Percentiles rank a stretch among this genome's conserved stretches.
These are phyloP conservation scores for Tylopilus vinaceipallidus DNA, from an alignment of 768 basidiomycete genomes.

Conservation along the genomic window DNA sequence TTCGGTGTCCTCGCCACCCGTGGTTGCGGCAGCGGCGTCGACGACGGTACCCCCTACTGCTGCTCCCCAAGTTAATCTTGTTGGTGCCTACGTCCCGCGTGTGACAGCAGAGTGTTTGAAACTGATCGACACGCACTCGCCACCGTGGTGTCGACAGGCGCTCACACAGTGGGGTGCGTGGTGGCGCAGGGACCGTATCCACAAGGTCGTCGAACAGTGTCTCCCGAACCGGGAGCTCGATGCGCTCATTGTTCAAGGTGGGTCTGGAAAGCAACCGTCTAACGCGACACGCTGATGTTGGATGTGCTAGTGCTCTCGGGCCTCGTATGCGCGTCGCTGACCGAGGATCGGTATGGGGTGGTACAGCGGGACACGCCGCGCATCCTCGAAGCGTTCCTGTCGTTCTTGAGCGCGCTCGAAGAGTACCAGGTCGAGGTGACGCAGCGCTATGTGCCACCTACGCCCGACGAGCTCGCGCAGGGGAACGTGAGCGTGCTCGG, in stretches of 20 bases:
- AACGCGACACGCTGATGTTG: too few relatives aligned
- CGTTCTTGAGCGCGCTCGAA: constrained; percentile 66
- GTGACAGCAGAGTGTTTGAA: constrained; percentile 5
- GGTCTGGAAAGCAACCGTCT: neutral
- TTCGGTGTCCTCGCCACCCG: constrained; percentile 29
- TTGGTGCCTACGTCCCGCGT: neutral
- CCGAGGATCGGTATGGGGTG: constrained; percentile 78
- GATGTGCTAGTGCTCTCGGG: constrained; percentile 51
- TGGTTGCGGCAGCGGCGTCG: constrained; percentile 15
- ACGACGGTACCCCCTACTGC: neutral
- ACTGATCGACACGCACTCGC: constrained; percentile 27
- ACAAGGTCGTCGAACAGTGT: constrained; percentile 50
- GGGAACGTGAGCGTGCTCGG: constrained; percentile 34
- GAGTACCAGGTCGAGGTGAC: constrained; percentile 56
- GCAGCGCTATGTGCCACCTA: constrained; percentile 37
- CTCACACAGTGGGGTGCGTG: constrained; percentile 36
- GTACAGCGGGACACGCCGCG: constrained; percentile 85
- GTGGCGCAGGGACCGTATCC: constrained; percentile 58
- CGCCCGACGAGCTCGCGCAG: constrained; percentile 31
- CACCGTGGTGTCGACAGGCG: constrained; percentile 29
- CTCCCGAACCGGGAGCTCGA: constrained; percentile 65
- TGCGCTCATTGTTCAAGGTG: constrained; percentile 61
- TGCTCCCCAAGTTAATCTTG: neutral
- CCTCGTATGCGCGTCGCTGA: constrained; percentile 67
- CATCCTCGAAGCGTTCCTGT: constrained; percentile 72